Evolutionary conservation across 2,329 filamentous ascomycete species (phyloP), one percentile per base, ranked within the genome.

Genomic region (Penicillium psychrosexuale): DNA sequence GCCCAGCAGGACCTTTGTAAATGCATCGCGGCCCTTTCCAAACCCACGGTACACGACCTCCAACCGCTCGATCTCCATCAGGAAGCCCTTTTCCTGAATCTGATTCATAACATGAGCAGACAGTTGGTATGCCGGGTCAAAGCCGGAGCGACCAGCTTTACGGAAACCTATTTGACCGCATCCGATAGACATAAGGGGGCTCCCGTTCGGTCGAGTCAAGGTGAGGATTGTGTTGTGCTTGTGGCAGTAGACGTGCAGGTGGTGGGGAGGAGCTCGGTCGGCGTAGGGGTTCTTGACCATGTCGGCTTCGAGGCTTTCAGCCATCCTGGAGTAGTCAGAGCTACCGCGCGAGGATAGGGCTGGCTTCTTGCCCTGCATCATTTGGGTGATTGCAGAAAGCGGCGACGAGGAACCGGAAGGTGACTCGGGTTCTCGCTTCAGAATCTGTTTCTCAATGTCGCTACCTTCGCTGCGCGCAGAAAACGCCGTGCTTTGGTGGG

Each of bases 191-290:
- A 99, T 80, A 61, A 97, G 83, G 28, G 90, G 84, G 61, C 90
- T 84, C 45, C 88, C 82, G 71, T 91, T 86, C 28, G 94, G 92
- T 67, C 87, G 86, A 22, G 91, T 90, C 62, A 97, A 84, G 1
- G 92, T 97, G 67, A 99, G 83, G 75, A 97, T 91, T 19, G 90
- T 94, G 78, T 99, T 99, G 83, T 97, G 94, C 77, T 91, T 95
- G 72, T 89, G 87, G 28, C 88, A 78, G 76, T 85, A 93, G 72
- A 99, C 80, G 77, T 96, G 90, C 61, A 99, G 82, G 72, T 96
- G 91, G 78, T 91, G 91, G 2, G 89, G 87, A 65, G 71, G 71
- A 43, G 63, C 58, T 36, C 67, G 67, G 53, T 72, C 71, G 61
- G 66, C 63, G 57, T 74, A 74, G 28, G 71, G 69, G 45, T 68